phyloP scores from a whole-genome alignment of 495 filamentous ascomycete genomes.

The Talaromyces proteolyticus region DNA sequence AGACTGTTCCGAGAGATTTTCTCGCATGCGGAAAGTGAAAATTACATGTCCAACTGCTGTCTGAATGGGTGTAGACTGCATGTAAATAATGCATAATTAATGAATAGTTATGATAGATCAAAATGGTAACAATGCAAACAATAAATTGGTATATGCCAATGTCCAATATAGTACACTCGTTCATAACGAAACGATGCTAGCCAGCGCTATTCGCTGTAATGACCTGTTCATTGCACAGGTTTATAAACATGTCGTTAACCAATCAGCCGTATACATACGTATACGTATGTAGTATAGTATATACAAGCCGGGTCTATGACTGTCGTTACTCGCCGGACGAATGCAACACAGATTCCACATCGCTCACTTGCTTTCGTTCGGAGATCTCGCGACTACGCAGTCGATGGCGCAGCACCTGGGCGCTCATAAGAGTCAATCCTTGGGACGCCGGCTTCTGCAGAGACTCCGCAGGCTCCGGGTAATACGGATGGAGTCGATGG shows the following conservation, averaged over 20 bases:
- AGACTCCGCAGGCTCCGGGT: constrained; percentile 17
- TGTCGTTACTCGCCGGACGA: too few relatives aligned
- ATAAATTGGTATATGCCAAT: too few relatives aligned
- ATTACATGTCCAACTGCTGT: constrained; percentile 47
- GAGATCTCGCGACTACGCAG: constrained; percentile 64
- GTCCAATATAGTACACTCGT: too few relatives aligned
- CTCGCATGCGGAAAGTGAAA: constrained; percentile 31
- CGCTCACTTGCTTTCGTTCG: constrained; percentile 81
- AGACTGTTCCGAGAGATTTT: constrained; percentile 48
- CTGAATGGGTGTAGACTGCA: constrained; percentile 21
- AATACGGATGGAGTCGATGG: constrained; percentile 38
- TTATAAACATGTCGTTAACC: too few relatives aligned
- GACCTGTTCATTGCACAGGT: too few relatives aligned
- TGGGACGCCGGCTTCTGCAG: constrained; percentile 42
- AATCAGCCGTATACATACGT: too few relatives aligned
- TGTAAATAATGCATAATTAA: background rate
- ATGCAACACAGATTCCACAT: constrained; percentile 29
- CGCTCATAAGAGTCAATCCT: constrained; percentile 80
- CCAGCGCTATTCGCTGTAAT: too few relatives aligned
- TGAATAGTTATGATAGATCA: background rate
- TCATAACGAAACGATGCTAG: too few relatives aligned
- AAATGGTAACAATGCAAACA: background rate
- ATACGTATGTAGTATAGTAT: too few relatives aligned
- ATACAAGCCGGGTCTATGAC: too few relatives aligned
- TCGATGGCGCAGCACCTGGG: constrained; percentile 46